Base-by-base conservation (phyloP, 2,329 filamentous ascomycete species). In the Paracorniculantispora psalliotae region DNA sequence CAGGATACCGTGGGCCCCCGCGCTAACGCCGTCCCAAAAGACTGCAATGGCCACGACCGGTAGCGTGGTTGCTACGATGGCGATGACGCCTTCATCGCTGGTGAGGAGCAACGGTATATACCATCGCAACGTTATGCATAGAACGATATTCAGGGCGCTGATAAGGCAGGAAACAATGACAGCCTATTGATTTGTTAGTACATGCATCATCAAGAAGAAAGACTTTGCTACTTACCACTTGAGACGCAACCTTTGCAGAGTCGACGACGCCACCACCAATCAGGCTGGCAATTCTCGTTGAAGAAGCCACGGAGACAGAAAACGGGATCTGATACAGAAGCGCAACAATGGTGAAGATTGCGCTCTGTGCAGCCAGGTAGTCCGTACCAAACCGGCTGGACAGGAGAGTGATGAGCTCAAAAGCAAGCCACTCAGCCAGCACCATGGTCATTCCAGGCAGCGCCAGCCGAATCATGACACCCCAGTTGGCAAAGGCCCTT, bases 381-480 rank as follows among this genome's bases (percentile, higher is more conserved):
- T 87, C 87, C 1, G 90, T 85, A 17, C 89, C 90, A 59, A 97
- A 87, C 65, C 89, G 90, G 52, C 88, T 90, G 0, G 90, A 84
- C 12, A 87, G 85, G n/a, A 97, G 79, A 0, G 92, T 96, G 61
- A 96, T 79, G 51, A 96, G 85, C 72, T 97, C 93, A 71, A 97
- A 97, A 4, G 92, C 92, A 10, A 96, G 81, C 75, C 90, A 96
- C 71, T 97, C 93, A 5, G 93, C 92, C 71, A 96, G 86, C 2
- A 97, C 89, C 92, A 97, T 97, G 64, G 96, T 77, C 71, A 97
- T 86, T 1, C 93, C 93, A 0, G 93, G 92, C 15, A 97, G 77
- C 0, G 93, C 91, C 37, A 97, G 86, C 48, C 86, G 85, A 65
- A 97, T 83, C 93, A 96, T 96, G 7, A 71, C 66, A 64, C 93